A percentile compares a stretch with the other conserved stretches of the same genome.
Evolutionary conservation across 306 rosid genomes (phyloP).

Genomic region (Luffa aegyptiaca): DNA sequence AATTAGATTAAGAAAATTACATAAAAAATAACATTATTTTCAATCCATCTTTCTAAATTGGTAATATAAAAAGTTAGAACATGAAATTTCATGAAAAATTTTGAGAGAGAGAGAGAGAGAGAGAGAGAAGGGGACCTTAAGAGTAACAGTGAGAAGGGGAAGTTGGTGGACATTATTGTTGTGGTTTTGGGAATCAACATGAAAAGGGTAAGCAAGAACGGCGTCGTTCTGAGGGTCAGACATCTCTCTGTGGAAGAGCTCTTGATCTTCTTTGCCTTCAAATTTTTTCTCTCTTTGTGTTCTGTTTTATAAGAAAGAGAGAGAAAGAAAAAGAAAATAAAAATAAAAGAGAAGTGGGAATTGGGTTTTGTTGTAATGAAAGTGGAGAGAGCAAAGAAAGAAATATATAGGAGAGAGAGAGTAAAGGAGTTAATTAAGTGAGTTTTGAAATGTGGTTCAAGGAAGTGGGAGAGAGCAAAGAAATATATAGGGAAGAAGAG

Average conservation of each 20-base stretch:
- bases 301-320: constrained; percentile 25
- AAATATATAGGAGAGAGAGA: background rate
- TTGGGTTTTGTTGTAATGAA: background rate
- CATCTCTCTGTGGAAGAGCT: constrained; percentile 5
- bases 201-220: constrained; percentile 36
- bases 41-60: too few relatives aligned
- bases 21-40: too few relatives aligned
- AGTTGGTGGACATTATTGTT: constrained; percentile 32
- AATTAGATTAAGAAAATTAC: too few relatives aligned
- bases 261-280: constrained; percentile 6
- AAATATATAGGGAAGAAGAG: background rate
- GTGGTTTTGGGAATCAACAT: constrained; percentile 25
- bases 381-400: background rate
- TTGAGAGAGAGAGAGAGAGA: background rate
- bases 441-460: background rate
- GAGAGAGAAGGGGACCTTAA: constrained; percentile 41
- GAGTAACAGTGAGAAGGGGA: constrained; percentile 55
- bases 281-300: constrained; percentile 12
- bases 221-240: constrained; percentile 30
- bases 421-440: background rate
- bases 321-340: too few relatives aligned
- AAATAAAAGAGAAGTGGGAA: background rate
- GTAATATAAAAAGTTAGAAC: too few relatives aligned
- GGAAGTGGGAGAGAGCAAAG: background rate
- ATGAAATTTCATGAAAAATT: too few relatives aligned